Percentiles rank a stretch among this genome's conserved stretches.
Conservation (phyloP, 768 basidiomycete genomes). For the Rhodocollybia butyracea region DNA sequence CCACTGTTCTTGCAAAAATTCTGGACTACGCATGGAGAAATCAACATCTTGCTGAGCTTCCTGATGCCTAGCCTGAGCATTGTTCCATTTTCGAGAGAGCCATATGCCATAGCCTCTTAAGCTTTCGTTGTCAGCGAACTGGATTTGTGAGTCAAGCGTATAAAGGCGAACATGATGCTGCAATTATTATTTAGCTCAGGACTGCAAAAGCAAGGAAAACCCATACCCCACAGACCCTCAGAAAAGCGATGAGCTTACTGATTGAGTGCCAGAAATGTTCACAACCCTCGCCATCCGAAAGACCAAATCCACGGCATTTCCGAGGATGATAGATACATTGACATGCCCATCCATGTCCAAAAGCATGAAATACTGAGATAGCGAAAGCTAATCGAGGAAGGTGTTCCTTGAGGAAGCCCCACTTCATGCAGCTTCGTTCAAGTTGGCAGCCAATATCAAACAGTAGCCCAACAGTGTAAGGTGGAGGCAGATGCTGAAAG, state of each 20-base stretch:
- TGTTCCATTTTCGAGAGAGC: conserved; percentile 7
- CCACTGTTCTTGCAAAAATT: conserved; percentile 11
- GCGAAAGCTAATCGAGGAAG: conserved; percentile 22
- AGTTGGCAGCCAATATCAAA: too few species aligned
- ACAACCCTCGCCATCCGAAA: too few species aligned
- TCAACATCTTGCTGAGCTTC: background rate
- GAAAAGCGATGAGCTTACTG: conserved; percentile 15
- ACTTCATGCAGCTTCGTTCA: too few species aligned
- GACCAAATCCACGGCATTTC: conserved; percentile 18
- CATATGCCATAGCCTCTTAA: conserved; percentile 11
- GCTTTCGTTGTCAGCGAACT: conserved; percentile 7
- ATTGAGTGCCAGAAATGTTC: too few species aligned
- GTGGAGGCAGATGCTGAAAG: conserved; percentile 27
- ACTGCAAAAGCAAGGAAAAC: background rate
- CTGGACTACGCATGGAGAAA: background rate
- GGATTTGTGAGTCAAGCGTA: conserved; percentile 14
- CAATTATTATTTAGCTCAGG: background rate
- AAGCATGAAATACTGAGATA: conserved; percentile 35
- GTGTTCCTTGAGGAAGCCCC: conserved; percentile 21
- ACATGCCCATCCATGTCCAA: conserved; percentile 37
- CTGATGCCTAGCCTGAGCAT: background rate
- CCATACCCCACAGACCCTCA: conserved; percentile 18
- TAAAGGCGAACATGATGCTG: conserved; percentile 15
- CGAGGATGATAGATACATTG: conserved; percentile 34
- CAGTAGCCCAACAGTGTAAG: too few species aligned